Evolutionary conservation across 225 moss, liverwort and hornwort species (phyloP).

Genomic region (Pseudoscleropodium purum): DNA sequence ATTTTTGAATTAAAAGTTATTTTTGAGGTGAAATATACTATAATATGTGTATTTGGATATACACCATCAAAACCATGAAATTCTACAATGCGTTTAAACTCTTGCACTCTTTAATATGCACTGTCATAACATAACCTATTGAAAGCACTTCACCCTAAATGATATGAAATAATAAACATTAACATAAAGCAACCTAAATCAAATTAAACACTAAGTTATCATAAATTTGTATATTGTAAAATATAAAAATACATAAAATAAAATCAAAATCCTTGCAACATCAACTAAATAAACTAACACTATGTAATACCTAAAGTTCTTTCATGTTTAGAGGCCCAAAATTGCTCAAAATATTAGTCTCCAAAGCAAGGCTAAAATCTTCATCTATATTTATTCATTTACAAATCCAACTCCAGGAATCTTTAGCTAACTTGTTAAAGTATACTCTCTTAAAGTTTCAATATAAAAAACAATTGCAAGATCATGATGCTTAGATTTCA

Average conservation of each 20-base stretch:
- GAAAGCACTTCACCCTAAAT: not conserved
- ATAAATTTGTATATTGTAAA: rapidly evolving
- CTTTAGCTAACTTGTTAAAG: no score
- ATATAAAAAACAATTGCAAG: not conserved
- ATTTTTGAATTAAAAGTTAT: no score
- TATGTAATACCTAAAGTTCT: not conserved
- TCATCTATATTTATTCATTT: no score
- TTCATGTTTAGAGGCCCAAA: no score
- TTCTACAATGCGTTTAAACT: not conserved
- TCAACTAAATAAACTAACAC: not conserved
- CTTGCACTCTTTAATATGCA: not conserved
- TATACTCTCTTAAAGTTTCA: no score
- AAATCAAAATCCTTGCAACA: not conserved
- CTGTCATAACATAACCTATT: not conserved
- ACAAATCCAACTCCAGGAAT: no score
- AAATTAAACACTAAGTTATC: not conserved
- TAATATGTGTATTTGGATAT: not conserved
- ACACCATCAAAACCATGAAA: not conserved
- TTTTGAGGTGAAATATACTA: no score
- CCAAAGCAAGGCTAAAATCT: no score
- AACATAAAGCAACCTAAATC: not conserved
- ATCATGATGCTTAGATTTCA: not conserved
- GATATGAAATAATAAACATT: not conserved
- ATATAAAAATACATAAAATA: not conserved
- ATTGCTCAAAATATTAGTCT: no score